Conservation (phyloP, 805 yeast species). For the Millerozyma miso region DNA sequence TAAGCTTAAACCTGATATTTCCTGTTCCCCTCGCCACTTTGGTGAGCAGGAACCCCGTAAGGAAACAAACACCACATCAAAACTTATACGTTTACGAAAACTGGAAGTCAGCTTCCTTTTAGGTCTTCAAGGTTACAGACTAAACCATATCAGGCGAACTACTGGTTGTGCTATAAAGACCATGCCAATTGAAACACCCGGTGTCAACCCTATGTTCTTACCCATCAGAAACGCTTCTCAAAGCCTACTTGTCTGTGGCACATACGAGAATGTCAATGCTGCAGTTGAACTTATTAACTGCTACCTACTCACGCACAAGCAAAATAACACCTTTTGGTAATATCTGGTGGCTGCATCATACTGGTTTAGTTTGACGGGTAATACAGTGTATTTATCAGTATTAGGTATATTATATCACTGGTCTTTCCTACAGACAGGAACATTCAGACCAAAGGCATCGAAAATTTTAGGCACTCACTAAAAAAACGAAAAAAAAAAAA, state of each 20-base stretch:
- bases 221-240: slow-evolving; percentile 15
- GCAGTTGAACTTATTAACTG: slow-evolving; percentile 11
- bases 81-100: slow-evolving; percentile 3
- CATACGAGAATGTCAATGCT: slow-evolving; percentile 9
- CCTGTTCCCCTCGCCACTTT: neutral
- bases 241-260: slow-evolving; percentile 14
- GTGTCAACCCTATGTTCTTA: slow-evolving; percentile 1
- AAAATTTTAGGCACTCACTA: neutral
- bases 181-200: slow-evolving; percentile 9
- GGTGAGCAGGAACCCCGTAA: neutral
- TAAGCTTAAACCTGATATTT: neutral
- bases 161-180: slow-evolving; percentile 21
- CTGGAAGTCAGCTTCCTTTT: slow-evolving; percentile 21
- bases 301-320: slow-evolving; percentile 2
- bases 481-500: slow-evolving; percentile 6
- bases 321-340: slow-evolving; percentile 1
- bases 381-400: slow-evolving; percentile 5
- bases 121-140: slow-evolving; percentile 21
- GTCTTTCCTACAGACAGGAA: too few relatives aligned
- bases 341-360: neutral
- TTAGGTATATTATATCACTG: neutral
- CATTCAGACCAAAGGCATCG: neutral
- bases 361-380: slow-evolving; percentile 4
- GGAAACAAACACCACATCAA: neutral
- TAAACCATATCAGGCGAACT: slow-evolving; percentile 18